phyloP scores from a whole-genome alignment of 106 monocot genomes.

The Allium cepa region DNA sequence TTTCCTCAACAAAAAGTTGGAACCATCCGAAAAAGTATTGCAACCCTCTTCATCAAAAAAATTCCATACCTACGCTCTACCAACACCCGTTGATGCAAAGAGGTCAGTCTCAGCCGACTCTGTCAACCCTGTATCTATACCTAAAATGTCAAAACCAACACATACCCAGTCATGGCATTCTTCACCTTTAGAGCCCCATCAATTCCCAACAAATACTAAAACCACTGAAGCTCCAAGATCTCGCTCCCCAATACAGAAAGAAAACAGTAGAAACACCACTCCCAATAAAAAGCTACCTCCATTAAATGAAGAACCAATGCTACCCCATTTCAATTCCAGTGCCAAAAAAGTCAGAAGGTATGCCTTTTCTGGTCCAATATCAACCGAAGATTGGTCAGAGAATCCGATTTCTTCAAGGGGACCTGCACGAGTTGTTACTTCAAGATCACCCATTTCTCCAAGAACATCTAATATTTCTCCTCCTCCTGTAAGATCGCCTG shows the following conservation, averaged over 20 bases:
- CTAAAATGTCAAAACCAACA: constrained; percentile 10
- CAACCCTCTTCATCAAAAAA: constrained; percentile 36
- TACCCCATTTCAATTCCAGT: constrained; percentile 20
- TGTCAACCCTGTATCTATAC: constrained; percentile 2
- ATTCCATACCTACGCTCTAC: constrained; percentile 51
- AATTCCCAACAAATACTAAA: constrained; percentile 10
- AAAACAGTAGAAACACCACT: constrained; percentile 22
- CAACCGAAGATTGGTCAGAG: constrained; percentile 1
- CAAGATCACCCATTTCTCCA: constrained; percentile 6
- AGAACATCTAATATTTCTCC: constrained; percentile 20
- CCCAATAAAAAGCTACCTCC: constrained; percentile 27
- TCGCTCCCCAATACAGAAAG: constrained; percentile 19
- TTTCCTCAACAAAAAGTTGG: constrained; percentile 37
- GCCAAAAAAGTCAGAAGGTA: constrained; percentile 35
- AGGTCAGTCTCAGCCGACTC: constrained; percentile 7
- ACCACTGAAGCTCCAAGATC: background rate
- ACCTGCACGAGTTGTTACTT: constrained; percentile 1
- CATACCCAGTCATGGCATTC: constrained; percentile 34
- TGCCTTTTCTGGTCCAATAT: constrained; percentile 56
- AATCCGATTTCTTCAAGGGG: constrained; percentile 15
- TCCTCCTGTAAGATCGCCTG: constrained; percentile 32
- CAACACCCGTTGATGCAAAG: constrained; percentile 42
- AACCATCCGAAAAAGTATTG: constrained; percentile 29
- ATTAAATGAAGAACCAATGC: constrained; percentile 13
- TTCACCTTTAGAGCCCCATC: constrained; percentile 40